Conservation (phyloP, 2,329 filamentous ascomycete species). For the Hymenoscyphus fraxineus region DNA sequence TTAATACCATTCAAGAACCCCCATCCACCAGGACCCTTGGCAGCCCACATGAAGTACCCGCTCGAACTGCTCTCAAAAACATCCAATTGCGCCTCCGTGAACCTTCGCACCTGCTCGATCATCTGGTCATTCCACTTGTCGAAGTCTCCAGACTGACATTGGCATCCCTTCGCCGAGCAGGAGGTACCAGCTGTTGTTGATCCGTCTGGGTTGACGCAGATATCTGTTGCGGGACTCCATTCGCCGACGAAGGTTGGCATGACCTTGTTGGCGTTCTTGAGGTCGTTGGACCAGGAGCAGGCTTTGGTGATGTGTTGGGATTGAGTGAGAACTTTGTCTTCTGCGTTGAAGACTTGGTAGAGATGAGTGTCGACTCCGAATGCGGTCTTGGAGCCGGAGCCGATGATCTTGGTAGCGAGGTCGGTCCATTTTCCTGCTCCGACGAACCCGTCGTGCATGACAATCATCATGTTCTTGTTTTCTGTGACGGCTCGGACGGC, state of each 20-base stretch:
- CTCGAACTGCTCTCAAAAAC: constrained; percentile 36
- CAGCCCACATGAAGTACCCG: constrained; percentile 42
- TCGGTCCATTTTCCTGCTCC: constrained; percentile 35
- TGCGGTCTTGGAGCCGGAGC: constrained; percentile 18
- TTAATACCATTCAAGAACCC: constrained; percentile 37
- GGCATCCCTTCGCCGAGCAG: constrained; percentile 36
- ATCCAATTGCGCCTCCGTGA: constrained; percentile 41
- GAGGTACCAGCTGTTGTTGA: constrained; percentile 34
- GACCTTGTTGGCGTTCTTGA: constrained; percentile 29
- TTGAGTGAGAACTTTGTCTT: constrained; percentile 37
- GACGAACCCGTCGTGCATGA: constrained; percentile 40
- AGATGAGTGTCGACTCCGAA: constrained; percentile 41
- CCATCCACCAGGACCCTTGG: constrained; percentile 39
- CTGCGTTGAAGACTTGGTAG: constrained; percentile 38
- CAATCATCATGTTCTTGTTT: constrained; percentile 36
- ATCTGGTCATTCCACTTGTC: constrained; percentile 36
- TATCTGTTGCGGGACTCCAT: constrained; percentile 38
- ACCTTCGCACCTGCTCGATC: constrained; percentile 36
- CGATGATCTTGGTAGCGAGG: constrained; percentile 23
- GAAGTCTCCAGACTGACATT: constrained; percentile 36
- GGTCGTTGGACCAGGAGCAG: constrained; percentile 36
- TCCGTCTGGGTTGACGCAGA: constrained; percentile 40
- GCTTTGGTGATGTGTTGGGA: constrained; percentile 39
- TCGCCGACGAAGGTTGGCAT: constrained; percentile 41
- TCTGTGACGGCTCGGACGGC: constrained; percentile 32